These are phyloP conservation scores for Melastoma malabathricum DNA, from an alignment of 345 rosid species.

Conservation along the genomic window DNA sequence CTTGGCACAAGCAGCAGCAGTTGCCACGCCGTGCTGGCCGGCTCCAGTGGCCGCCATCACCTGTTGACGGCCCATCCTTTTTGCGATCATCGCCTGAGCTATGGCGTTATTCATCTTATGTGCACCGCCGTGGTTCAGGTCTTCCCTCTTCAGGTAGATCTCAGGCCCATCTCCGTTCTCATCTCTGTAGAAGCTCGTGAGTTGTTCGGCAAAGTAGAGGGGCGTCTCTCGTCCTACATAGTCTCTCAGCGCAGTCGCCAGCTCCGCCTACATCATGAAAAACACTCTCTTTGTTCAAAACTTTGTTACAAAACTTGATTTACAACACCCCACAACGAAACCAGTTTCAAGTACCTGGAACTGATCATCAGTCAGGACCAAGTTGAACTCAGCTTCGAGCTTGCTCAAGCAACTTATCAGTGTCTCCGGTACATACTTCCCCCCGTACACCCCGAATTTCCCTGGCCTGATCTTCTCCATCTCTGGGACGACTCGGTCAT, in stretches of 20 bases:
- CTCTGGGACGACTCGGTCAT: background rate
- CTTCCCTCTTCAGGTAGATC: conserved; percentile 77
- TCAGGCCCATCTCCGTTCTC: conserved; percentile 49
- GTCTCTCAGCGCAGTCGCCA: conserved; percentile 43
- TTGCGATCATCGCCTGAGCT: conserved; percentile 75
- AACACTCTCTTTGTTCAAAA: background rate
- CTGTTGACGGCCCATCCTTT: conserved; percentile 43
- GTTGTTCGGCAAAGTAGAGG: conserved; percentile 51
- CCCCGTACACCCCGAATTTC: conserved; percentile 68
- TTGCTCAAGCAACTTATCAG: conserved; percentile 28
- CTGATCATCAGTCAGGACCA: conserved; percentile 23
- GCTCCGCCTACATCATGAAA: conserved; percentile 35
- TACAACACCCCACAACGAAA: background rate
- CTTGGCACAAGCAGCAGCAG: conserved; percentile 81
- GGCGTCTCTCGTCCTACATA: conserved; percentile 82
- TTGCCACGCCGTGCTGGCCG: conserved; percentile 84
- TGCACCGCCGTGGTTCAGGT: conserved; percentile 65
- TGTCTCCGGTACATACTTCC: conserved; percentile 69
- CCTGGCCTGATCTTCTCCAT: conserved; percentile 6
- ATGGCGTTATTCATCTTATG: conserved; percentile 86
- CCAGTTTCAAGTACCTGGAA: conserved; percentile 45
- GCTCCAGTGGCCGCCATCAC: conserved; percentile 73
- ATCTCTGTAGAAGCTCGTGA: conserved; percentile 53
- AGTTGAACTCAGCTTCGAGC: conserved; percentile 51
- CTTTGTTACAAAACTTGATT: too few relatives aligned